Base-by-base conservation (phyloP, 495 filamentous ascomycete species). In the Jackrogersella multiformis region DNA sequence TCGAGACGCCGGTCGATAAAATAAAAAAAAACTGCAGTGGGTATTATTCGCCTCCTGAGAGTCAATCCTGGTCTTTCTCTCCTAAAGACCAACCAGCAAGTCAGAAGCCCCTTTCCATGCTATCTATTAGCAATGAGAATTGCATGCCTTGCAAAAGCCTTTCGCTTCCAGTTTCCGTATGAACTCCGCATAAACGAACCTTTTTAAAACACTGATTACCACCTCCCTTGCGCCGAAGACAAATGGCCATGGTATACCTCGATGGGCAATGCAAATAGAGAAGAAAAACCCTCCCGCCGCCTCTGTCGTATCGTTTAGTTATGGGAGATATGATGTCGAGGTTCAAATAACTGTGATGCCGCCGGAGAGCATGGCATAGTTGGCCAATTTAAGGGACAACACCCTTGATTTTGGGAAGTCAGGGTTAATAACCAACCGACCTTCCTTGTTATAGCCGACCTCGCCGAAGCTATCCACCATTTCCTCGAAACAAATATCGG, bases 391-490 rank as follows among this genome's bases (percentile, higher is more conserved):
- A 7, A 84, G 72, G 48, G 81, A 84, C 12, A 78, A 68, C 12
- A 79, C 75, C 38, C 72, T 74, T 2, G 76, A 74, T 49, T 79
- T 80, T 6, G 81, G 81, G 41, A 83, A 81, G 32, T 81, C 81
- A 2, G 81, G 76, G 48, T 76, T 78, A 55, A 80, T 78, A 36
- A 81, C 75, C 60, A 84, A 66, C 16, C 80, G 78, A 2, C 83
- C 83, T 55, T 86, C 83, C 61, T 85, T 86, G 63, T 73, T 79
- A 49, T 80, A 80, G 15, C 76, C 76, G 12, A 85, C 71, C 57
- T 83, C 79, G 15, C 80, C 79, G 35, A 87, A 85, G 1, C 82
- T 82, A 13, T 89, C 87, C 9, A 81, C 70, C 20, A 88, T 81
- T 62, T 88, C 84, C 49, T 85, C 77, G 69, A 85, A 92, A 5